Conservation (phyloP, 2,329 filamentous ascomycete species). For the Juglanconis oblonga region DNA sequence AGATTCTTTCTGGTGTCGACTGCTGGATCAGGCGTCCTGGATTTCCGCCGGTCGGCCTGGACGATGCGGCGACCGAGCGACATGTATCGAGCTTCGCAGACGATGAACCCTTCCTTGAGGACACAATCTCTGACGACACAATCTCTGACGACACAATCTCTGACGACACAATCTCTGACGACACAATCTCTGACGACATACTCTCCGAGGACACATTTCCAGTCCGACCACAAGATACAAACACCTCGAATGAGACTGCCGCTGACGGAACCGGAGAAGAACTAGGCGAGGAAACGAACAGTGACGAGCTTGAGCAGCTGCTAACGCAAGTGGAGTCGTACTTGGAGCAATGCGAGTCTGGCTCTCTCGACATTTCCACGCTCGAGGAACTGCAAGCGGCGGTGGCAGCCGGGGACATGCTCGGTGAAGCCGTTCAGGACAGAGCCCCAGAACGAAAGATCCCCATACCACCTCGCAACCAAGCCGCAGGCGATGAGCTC, state of each 20-base stretch:
- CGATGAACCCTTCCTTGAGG: background rate
- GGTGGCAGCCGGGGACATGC: no score
- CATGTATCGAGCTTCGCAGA: background rate
- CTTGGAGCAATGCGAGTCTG: background rate
- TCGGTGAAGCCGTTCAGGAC: no score
- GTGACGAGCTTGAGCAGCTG: background rate
- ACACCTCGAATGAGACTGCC: background rate
- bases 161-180: background rate
- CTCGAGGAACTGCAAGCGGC: background rate
- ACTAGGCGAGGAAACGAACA: background rate
- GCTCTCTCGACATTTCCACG: background rate
- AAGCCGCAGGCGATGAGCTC: background rate
- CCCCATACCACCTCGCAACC: background rate
- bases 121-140: background rate
- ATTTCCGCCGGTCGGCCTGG: background rate
- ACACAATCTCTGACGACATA: background rate
- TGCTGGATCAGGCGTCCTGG: conserved; percentile 37
- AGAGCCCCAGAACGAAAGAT: background rate
- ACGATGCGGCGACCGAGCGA: background rate
- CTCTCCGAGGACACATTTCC: background rate
- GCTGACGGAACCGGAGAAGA: background rate
- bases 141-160: background rate
- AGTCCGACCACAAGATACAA: background rate
- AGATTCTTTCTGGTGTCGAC: conserved; percentile 54
- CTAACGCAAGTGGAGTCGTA: background rate